Base-by-base conservation (phyloP, 768 basidiomycete species). In the Lactarius tabidus region DNA sequence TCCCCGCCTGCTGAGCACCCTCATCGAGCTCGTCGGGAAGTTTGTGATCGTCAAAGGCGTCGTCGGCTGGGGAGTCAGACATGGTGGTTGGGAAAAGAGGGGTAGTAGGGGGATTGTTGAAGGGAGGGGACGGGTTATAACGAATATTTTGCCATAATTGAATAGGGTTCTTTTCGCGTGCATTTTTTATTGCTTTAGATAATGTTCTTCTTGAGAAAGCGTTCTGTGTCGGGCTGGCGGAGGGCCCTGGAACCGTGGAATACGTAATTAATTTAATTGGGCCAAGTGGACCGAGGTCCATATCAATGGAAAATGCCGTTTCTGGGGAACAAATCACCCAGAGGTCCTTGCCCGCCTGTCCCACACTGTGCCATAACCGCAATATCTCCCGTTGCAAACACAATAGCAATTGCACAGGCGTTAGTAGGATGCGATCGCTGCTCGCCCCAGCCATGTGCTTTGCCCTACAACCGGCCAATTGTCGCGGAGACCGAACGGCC, bases 111-210 rank as follows among this genome's bases (percentile, higher is more conserved):
- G 74, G 64, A 70, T 72, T 76, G 77, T 77, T 75, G 77, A 72
- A 73, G 75, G 76, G 74, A 73, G 76, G 77, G 76, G 74, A 71
- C 72, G 83, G 83, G 85, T 85, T 89, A 90, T 90, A 88, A 85
- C 84, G 83, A 70, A 33, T 70, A 70, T 70, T 68, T 70, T 64
- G 67, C 68, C 63, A 59, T 62, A 62, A 66, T 59, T 59, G 69
- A 79, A 81, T 85, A 85, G 85, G 86, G 81, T 87, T 86, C 81
- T 79, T 75, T 81, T 84, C 82, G 85, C 83, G 82, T 85, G 83
- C 79, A 70, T 70, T 67, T 33, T 67, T 62, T 57, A 71, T 79
- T 77, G 82, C 82, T 81, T 76, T 73, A 78, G 77, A 75, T 77
- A 61, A 65, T 65, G 60, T 79, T 82, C 78, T 67, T 67, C 59